phyloP scores from a whole-genome alignment of 805 yeast species.

The Kodamaea hsintzibuensis region DNA sequence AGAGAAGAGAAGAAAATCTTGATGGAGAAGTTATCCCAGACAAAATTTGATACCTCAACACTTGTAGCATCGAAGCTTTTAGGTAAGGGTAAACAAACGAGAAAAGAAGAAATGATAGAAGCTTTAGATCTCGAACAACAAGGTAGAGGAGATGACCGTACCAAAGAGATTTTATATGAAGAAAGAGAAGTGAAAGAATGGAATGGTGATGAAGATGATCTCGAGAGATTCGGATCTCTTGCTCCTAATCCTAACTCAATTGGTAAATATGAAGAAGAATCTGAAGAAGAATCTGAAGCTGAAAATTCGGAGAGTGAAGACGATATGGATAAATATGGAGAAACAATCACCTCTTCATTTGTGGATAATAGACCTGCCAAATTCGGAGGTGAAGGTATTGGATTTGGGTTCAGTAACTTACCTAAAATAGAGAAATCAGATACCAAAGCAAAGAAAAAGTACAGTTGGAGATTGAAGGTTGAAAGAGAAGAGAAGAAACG shows the following conservation, averaged over 20 bases:
- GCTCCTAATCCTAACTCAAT: not conserved
- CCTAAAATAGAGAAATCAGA: constrained; percentile 44
- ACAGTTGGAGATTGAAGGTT: constrained; percentile 64
- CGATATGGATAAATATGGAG: constrained; percentile 15
- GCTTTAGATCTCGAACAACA: constrained; percentile 71
- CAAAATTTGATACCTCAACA: constrained; percentile 67
- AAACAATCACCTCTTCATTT: constrained; percentile 40
- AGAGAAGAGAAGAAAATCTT: constrained; percentile 83
- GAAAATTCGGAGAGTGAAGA: constrained; percentile 21
- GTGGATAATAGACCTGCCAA: constrained; percentile 70
- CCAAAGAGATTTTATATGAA: constrained; percentile 67
- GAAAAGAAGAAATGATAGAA: constrained; percentile 67
- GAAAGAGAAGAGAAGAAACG: constrained; percentile 41
- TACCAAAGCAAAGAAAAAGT: constrained; percentile 41
- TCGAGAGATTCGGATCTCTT: too few relatives aligned
- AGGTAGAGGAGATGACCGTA: constrained; percentile 66
- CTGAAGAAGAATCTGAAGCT: constrained; percentile 19
- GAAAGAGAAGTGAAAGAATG: constrained; percentile 64
- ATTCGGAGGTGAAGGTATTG: constrained; percentile 61
- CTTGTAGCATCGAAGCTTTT: constrained; percentile 73
- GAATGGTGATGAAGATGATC: constrained; percentile 30
- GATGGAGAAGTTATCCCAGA: constrained; percentile 67
- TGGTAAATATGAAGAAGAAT: not conserved
- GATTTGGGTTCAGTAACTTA: constrained; percentile 66
- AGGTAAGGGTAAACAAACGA: constrained; percentile 74